phyloP scores from a whole-genome alignment of 2,329 filamentous ascomycete genomes.

The Cladosporium sp. region DNA sequence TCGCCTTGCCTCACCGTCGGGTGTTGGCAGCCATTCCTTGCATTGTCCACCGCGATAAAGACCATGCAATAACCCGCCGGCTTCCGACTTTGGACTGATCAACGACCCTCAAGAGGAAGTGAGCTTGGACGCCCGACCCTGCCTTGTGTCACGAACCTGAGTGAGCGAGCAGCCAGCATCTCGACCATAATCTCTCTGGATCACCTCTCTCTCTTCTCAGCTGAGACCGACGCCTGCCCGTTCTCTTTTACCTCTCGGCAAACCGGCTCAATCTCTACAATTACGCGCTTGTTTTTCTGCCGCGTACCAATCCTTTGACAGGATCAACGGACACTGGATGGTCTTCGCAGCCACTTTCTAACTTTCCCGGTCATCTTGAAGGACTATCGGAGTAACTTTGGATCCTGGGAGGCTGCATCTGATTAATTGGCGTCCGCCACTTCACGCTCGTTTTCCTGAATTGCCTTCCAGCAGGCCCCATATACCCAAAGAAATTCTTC shows the following conservation, averaged over 20 bases:
- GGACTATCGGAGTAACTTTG: neutral
- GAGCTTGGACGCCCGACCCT: slow-evolving; percentile 12
- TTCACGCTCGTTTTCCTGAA: neutral
- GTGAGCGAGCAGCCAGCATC: neutral
- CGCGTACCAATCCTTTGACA: slow-evolving; percentile 2
- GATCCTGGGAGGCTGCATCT: slow-evolving; percentile 5
- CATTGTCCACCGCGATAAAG: slow-evolving; percentile 11
- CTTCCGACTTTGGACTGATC: slow-evolving; percentile 9
- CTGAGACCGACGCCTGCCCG: neutral
- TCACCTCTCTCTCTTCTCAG: slow-evolving; percentile 6
- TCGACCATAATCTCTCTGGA: slow-evolving; percentile 5
- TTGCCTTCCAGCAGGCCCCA: neutral
- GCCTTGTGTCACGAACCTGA: slow-evolving; percentile 6
- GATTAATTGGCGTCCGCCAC: slow-evolving; percentile 4
- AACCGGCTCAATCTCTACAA: neutral
- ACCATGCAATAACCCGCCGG: slow-evolving; percentile 12
- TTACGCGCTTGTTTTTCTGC: slow-evolving; percentile 5
- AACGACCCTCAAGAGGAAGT: slow-evolving; percentile 11
- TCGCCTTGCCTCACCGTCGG: slow-evolving; percentile 5
- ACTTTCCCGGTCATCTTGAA: neutral
- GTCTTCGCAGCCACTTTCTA: neutral
- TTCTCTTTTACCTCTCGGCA: neutral
- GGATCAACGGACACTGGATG: slow-evolving; percentile 6
- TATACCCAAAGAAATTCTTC: no score
- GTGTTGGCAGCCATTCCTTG: slow-evolving; percentile 12